These are phyloP conservation scores for Alloteropsis angusta DNA, from an alignment of 202 grass and related monocot species.

Conservation along the genomic window DNA sequence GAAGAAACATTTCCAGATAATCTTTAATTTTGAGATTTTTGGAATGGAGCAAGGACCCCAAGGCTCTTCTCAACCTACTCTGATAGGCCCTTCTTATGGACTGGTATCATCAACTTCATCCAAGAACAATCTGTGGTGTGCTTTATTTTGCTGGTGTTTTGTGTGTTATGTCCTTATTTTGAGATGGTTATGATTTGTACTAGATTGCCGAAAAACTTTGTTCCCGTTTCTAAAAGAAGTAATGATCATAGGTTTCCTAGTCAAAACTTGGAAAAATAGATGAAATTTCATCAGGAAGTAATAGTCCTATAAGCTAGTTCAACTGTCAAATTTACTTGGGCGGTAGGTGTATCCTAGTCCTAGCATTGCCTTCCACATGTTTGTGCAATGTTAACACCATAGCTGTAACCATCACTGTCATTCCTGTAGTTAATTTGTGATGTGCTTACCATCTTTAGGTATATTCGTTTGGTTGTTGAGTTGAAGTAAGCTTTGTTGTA, in stretches of 20 bases:
- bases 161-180: slow-evolving; percentile 1
- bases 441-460: slow-evolving; percentile 18
- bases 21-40: not conserved
- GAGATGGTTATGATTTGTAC: not conserved
- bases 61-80: not conserved
- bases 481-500: slow-evolving; percentile 27
- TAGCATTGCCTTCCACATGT: slow-evolving; percentile 17
- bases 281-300: not conserved
- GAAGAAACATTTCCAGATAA: not conserved
- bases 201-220: not conserved
- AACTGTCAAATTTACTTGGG: not conserved
- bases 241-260: not conserved
- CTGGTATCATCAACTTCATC: not conserved
- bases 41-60: not conserved
- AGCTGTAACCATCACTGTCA: not conserved
- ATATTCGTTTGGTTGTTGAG: slow-evolving; percentile 22
- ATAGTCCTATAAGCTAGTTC: not conserved
- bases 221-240: not conserved
- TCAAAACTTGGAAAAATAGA: not conserved
- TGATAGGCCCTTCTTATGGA: slow-evolving; percentile 11
- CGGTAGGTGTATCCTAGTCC: not conserved
- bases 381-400: slow-evolving; percentile 26
- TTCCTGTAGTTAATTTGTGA: not conserved
- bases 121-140: slow-evolving; percentile 28
- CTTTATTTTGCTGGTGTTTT: slow-evolving; percentile 17